These are phyloP conservation scores for Pichia norvegensis DNA, from an alignment of 1,139 yeast genomes.

Conservation along the genomic window DNA sequence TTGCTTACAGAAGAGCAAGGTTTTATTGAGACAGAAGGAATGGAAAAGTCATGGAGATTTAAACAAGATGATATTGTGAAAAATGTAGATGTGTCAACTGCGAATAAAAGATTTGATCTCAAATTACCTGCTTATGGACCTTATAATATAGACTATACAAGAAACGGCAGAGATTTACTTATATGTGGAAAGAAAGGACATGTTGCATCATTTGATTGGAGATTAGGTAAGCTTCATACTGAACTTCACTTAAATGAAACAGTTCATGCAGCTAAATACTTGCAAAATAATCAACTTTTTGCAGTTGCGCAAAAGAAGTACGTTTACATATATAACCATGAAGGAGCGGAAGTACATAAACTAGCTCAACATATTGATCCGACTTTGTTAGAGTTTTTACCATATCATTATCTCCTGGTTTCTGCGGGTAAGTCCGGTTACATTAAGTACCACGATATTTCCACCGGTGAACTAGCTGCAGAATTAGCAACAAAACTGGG, in stretches of 20 bases:
- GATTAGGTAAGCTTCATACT: slow-evolving; percentile 70
- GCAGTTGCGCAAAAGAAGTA: slow-evolving; percentile 97
- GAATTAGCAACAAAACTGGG: slow-evolving; percentile 85
- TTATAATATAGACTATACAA: slow-evolving; percentile 68
- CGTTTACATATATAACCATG: slow-evolving; percentile 83
- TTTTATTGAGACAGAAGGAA: slow-evolving; percentile 80
- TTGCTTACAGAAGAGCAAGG: slow-evolving; percentile 81
- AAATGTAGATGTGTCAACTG: slow-evolving; percentile 74
- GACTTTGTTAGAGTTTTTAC: slow-evolving; percentile 76
- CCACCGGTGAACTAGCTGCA: slow-evolving; percentile 81
- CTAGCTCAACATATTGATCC: slow-evolving; percentile 85
- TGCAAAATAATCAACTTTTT: slow-evolving; percentile 87
- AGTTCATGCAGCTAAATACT: slow-evolving; percentile 78
- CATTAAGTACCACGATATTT: slow-evolving; percentile 88
- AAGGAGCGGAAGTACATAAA: slow-evolving; percentile 88
- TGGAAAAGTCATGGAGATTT: slow-evolving; percentile 87
- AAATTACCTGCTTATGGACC: slow-evolving; percentile 80
- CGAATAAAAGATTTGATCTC: slow-evolving; percentile 68
- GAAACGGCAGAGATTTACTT: slow-evolving; percentile 80
- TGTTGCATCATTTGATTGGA: slow-evolving; percentile 94
- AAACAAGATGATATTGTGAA: slow-evolving; percentile 70
- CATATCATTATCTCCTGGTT: slow-evolving; percentile 82
- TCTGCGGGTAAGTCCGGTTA: slow-evolving; percentile 86
- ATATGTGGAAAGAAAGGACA: slow-evolving; percentile 91
- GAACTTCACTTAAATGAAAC: slow-evolving; percentile 87